These are phyloP conservation scores for Chloranthus sessilifolius DNA, from an alignment of 164 flowering plant species.

Conservation along the genomic window DNA sequence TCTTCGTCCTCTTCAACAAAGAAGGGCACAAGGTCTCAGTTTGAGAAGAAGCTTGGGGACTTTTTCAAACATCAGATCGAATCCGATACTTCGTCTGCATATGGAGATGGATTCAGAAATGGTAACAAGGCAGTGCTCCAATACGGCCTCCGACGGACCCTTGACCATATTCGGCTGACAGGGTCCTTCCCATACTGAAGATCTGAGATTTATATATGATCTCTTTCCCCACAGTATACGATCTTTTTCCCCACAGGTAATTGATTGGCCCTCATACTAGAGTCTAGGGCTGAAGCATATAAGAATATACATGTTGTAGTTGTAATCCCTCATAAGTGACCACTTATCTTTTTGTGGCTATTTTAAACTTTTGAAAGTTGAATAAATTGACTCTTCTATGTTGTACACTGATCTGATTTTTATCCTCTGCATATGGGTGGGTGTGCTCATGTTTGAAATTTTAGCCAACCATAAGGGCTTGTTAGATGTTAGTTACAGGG, in stretches of 20 bases:
- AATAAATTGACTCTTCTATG: no score
- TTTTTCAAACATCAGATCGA: slow-evolving; percentile 88
- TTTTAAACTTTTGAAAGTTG: no score
- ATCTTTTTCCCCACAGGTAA: not conserved
- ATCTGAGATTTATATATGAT: not conserved
- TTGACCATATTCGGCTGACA: slow-evolving; percentile 69
- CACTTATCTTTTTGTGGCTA: no score
- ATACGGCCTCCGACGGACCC: slow-evolving; percentile 65
- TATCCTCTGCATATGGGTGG: no score
- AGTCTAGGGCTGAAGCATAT: slow-evolving; percentile 19
- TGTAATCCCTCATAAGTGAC: no score
- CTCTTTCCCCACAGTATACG: no score
- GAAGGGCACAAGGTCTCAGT: slow-evolving; percentile 47
- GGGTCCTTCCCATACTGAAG: slow-evolving; percentile 56
- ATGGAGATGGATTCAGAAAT: slow-evolving; percentile 82
- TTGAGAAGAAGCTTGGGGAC: slow-evolving; percentile 77
- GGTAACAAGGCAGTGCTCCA: slow-evolving; percentile 61
- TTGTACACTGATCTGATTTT: no score
- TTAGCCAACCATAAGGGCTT: no score
- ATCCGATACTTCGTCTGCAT: slow-evolving; percentile 69
- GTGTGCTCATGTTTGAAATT: no score
- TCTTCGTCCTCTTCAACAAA: slow-evolving; percentile 35
- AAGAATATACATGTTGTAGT: no score
- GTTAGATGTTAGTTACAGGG: no score
- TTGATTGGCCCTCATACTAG: slow-evolving; percentile 14